phyloP scores from a whole-genome alignment of 1,139 yeast genomes.

The Protomyces arabidopsidicola region DNA sequence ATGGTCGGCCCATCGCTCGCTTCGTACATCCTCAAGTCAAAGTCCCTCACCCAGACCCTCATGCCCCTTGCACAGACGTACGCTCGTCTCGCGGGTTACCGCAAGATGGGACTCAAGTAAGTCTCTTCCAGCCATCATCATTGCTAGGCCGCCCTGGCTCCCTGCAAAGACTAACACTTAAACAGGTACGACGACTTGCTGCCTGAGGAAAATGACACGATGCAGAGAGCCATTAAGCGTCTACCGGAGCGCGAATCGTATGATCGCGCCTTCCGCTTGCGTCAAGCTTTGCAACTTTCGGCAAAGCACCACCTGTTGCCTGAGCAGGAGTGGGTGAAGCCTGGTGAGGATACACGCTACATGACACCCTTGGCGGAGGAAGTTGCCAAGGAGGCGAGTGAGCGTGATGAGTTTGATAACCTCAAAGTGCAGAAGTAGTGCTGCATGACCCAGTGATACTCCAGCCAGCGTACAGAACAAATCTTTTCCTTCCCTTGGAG shows the following conservation, averaged over 20 bases:
- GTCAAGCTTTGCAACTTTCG: conserved; percentile 86
- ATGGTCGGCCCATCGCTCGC: conserved; percentile 28
- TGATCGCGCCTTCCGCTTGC: conserved; percentile 85
- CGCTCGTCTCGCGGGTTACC: conserved; percentile 29
- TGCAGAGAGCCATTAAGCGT: conserved; percentile 84
- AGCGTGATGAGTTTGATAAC: conserved; percentile 29
- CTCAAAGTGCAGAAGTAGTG: conserved; percentile 15
- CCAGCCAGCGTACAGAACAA: neutral
- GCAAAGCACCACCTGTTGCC: conserved; percentile 83
- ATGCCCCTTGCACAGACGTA: conserved; percentile 28
- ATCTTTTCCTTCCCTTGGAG: neutral
- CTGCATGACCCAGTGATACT: neutral
- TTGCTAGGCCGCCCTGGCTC: neutral
- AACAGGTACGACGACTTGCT: conserved; percentile 70
- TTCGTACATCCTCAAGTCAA: conserved; percentile 25
- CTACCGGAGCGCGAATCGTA: conserved; percentile 77
- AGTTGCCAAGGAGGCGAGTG: conserved; percentile 25
- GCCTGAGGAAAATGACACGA: conserved; percentile 77
- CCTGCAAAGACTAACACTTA: neutral
- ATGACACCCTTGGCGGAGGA: conserved; percentile 53
- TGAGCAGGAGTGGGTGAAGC: conserved; percentile 66
- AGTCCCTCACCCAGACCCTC: conserved; percentile 22
- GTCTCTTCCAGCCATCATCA: neutral
- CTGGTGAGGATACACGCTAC: conserved; percentile 80
- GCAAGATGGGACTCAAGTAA: conserved; percentile 29